phyloP scores from a whole-genome alignment of 257 asterid species.

The Solanum neorickii region DNA sequence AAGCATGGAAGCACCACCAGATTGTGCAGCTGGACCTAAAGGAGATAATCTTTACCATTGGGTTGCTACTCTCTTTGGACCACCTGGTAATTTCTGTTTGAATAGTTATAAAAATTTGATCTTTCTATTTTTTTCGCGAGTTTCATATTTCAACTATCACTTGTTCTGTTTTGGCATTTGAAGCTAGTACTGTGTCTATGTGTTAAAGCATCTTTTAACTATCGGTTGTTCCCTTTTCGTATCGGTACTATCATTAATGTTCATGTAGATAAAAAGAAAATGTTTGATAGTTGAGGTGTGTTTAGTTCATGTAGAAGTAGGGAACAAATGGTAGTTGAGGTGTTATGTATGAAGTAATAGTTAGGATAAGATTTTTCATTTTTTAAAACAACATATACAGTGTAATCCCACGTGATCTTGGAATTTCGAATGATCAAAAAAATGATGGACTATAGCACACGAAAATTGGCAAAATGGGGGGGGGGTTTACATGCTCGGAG shows the following conservation, averaged over 20 bases:
- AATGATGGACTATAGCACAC: too few relatives aligned
- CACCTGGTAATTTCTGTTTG: constrained; percentile 29
- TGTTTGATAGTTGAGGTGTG: too few relatives aligned
- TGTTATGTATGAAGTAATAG: not conserved
- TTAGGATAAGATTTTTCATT: not conserved
- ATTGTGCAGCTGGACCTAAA: constrained; percentile 92
- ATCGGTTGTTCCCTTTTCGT: too few relatives aligned
- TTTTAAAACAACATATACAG: not conserved
- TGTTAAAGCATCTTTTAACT: not conserved
- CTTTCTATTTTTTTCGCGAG: not conserved
- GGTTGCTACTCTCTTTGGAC: constrained; percentile 92
- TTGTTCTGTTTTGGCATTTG: not conserved
- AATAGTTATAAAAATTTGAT: not conserved
- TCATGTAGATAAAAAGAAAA: too few relatives aligned
- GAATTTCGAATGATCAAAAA: too few relatives aligned
- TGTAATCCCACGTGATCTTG: not conserved
- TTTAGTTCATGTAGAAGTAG: too few relatives aligned
- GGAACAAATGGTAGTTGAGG: not conserved
- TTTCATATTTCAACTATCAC: not conserved
- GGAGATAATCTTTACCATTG: constrained; percentile 98
- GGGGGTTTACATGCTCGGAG: too few relatives aligned
- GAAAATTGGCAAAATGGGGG: too few relatives aligned
- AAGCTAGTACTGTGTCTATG: not conserved
- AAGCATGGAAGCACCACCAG: constrained; percentile 68
- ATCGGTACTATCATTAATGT: too few relatives aligned